phyloP scores from a whole-genome alignment of 176 grass and related monocot species.

The Cenchrus fungigraminus region DNA sequence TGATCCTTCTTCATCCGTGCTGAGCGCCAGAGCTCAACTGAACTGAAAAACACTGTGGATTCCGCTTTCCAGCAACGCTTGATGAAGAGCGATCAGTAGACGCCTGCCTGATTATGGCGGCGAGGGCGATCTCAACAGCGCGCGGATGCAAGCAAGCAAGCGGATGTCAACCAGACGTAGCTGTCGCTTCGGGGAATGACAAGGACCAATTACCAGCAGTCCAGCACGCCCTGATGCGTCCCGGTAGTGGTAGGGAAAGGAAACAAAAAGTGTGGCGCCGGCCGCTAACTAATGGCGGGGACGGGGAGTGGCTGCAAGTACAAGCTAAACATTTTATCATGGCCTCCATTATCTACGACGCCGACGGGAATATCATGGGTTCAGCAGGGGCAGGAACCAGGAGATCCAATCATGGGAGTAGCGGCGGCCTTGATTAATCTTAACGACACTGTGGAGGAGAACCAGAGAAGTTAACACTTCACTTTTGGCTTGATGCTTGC shows the following conservation, averaged over 20 bases:
- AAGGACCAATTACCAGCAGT: slow-evolving; percentile 37
- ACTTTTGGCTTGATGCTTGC: background rate
- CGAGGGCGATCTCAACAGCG: background rate
- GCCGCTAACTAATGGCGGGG: background rate
- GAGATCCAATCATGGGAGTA: slow-evolving; percentile 1
- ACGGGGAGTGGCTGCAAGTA: slow-evolving; percentile 28
- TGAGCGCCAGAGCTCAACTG: background rate
- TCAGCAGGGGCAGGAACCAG: background rate
- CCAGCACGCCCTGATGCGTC: background rate
- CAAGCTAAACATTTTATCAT: slow-evolving; percentile 18
- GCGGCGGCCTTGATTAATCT: background rate
- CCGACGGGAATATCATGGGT: background rate
- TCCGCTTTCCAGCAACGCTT: background rate
- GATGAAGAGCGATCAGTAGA: background rate
- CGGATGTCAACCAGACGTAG: slow-evolving; percentile 33
- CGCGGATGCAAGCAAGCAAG: slow-evolving; percentile 30
- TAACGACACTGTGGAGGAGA: background rate
- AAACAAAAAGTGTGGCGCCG: slow-evolving; percentile 3
- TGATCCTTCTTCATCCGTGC: too few species aligned
- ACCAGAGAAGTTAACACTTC: background rate
- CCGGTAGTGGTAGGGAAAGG: background rate
- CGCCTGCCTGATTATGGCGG: background rate
- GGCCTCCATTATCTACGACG: background rate
- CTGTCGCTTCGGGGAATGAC: slow-evolving; percentile 41
- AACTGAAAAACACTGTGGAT: background rate